These are phyloP conservation scores for Colletotrichum sp. DNA, from an alignment of 2,329 filamentous ascomycete species.

Conservation along the genomic window DNA sequence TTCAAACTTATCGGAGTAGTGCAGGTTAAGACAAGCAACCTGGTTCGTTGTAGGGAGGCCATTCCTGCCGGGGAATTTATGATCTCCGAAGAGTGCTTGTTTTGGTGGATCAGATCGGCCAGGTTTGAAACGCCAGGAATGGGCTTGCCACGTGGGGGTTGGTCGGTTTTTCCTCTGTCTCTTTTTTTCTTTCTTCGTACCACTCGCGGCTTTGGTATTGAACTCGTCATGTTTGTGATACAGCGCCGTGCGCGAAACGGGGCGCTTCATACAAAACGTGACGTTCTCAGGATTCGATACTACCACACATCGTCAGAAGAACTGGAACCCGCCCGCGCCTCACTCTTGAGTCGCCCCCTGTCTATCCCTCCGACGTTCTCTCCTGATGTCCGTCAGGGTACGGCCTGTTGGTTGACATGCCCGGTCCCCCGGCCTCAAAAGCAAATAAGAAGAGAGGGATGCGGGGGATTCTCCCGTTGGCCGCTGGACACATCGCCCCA, in stretches of 20 bases:
- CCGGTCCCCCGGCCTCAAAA: not conserved
- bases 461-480: conserved; percentile 13
- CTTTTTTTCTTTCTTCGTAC: not conserved
- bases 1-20: not conserved
- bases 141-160: not conserved
- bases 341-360: not conserved
- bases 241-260: conserved; percentile 9
- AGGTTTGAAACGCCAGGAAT: not conserved
- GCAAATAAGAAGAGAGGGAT: not conserved
- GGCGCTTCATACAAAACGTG: not conserved
- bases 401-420: not conserved
- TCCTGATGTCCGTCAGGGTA: not conserved
- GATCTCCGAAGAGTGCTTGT: not conserved
- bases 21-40: not conserved
- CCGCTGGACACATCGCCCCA: not conserved
- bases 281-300: not conserved
- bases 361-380: not conserved
- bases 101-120: not conserved
- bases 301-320: not conserved
- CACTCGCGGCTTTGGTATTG: not conserved
- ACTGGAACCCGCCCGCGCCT: not conserved
- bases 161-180: not conserved
- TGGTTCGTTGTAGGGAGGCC: not conserved
- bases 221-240: not conserved
- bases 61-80: not conserved